Evolutionary conservation across 805 yeast genomes (phyloP).

Genomic region (Saccharomycopsis sp.): DNA sequence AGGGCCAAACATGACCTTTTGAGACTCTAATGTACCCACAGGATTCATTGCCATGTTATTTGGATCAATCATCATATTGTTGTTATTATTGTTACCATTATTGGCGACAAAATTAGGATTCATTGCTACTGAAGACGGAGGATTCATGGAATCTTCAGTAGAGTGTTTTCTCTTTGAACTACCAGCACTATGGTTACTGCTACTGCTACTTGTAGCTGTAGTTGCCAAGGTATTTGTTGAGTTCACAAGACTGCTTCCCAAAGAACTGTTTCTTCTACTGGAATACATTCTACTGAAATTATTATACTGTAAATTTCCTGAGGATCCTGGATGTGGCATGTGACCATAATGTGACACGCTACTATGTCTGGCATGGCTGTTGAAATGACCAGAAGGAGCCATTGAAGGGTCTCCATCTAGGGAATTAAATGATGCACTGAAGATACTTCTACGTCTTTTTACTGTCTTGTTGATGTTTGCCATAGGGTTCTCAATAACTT

Average conservation of each 20-base stretch:
- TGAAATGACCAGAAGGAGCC: too few species aligned
- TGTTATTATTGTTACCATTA: not conserved
- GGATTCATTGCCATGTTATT: not conserved
- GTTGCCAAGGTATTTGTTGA: not conserved
- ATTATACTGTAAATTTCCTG: too few species aligned
- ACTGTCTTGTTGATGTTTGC: not conserved
- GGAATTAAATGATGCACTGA: not conserved
- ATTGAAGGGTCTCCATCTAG: not conserved
- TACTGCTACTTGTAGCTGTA: not conserved
- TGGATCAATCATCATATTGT: not conserved
- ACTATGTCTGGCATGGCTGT: not conserved
- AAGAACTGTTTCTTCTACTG: not conserved
- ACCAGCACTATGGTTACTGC: not conserved
- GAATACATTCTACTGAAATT: not conserved
- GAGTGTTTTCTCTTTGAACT: not conserved
- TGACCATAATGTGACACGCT: too few species aligned
- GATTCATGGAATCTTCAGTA: not conserved
- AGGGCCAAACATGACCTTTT: not conserved
- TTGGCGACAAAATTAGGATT: constrained; percentile 9
- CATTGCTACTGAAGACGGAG: constrained; percentile 2
- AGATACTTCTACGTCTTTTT: not conserved
- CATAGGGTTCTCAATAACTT: not conserved
- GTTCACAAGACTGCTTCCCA: not conserved
- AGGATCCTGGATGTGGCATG: not conserved
- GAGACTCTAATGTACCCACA: not conserved